These are phyloP conservation scores for Diaporthe humulicola DNA, from an alignment of 2,329 filamentous ascomycete species.

Conservation along the genomic window DNA sequence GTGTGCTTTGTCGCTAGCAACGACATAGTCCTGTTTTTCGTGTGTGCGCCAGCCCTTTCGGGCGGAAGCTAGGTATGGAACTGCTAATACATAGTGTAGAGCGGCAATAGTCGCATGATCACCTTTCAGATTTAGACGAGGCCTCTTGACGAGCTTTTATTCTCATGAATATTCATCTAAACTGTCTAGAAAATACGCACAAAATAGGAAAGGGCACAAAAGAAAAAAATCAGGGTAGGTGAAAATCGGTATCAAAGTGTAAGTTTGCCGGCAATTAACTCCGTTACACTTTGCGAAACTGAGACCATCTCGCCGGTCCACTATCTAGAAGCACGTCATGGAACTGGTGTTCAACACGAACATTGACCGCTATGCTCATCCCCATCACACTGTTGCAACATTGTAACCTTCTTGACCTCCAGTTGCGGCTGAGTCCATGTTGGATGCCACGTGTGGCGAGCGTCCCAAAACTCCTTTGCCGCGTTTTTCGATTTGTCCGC, in stretches of 20 bases:
- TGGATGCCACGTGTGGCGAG: constrained; percentile 73
- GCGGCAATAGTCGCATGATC: background rate
- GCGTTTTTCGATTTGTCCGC: constrained; percentile 76
- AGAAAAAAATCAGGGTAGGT: background rate
- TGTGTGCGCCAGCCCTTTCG: background rate
- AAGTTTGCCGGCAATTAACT: no score
- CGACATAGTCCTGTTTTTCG: background rate
- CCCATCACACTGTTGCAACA: constrained; percentile 78
- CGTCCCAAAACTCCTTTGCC: constrained; percentile 82
- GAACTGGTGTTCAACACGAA: background rate
- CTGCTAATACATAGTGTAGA: background rate
- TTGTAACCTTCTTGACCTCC: constrained; percentile 77
- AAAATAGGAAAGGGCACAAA: no score
- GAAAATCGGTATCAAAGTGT: background rate
- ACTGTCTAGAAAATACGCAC: no score
- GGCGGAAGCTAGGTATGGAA: background rate
- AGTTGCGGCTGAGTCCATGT: constrained; percentile 80
- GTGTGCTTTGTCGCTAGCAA: background rate
- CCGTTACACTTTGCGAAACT: no score
- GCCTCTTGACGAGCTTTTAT: background rate
- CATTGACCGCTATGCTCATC: constrained; percentile 59
- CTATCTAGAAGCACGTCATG: background rate
- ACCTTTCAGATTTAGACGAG: background rate
- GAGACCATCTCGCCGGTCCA: background rate
- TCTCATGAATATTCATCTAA: background rate